phyloP scores from a whole-genome alignment of 2,329 filamentous ascomycete genomes.

The Fusarium sp. region DNA sequence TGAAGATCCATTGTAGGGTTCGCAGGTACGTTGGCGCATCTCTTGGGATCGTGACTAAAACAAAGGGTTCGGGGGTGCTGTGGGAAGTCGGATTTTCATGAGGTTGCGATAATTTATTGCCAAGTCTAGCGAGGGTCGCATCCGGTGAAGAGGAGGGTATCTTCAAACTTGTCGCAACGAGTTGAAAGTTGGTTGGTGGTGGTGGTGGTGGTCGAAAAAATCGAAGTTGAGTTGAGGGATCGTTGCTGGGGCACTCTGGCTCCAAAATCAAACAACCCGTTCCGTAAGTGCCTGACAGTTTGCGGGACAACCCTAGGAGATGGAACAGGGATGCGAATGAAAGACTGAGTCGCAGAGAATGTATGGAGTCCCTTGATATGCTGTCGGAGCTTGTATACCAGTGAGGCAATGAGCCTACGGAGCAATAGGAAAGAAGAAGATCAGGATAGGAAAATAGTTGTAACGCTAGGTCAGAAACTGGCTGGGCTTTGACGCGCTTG shows the following conservation, averaged over 20 bases:
- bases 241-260: conserved; percentile 31
- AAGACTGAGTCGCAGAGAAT: neutral
- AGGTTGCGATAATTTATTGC: neutral
- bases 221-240: conserved; percentile 4
- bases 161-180: neutral
- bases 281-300: conserved; percentile 2
- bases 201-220: conserved; percentile 2
- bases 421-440: conserved; percentile 7
- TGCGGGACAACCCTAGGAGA: neutral
- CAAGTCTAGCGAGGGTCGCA: neutral
- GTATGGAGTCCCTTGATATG: neutral
- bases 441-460: conserved; percentile 30
- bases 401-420: conserved; percentile 24
- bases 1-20: conserved; percentile 50
- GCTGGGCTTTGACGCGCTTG: conserved; percentile 25
- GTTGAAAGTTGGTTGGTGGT: neutral
- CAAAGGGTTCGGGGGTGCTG: conserved; percentile 1
- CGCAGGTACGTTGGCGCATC: conserved; percentile 27
- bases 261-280: conserved; percentile 10
- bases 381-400: conserved; percentile 4
- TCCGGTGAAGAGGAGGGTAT: neutral
- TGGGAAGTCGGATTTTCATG: conserved; percentile 13
- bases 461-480: conserved; percentile 13
- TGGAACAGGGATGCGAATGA: neutral
- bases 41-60: conserved; percentile 19